Evolutionary conservation across 176 grass and related monocot species (phyloP).

Genomic region (Lolium rigidum): DNA sequence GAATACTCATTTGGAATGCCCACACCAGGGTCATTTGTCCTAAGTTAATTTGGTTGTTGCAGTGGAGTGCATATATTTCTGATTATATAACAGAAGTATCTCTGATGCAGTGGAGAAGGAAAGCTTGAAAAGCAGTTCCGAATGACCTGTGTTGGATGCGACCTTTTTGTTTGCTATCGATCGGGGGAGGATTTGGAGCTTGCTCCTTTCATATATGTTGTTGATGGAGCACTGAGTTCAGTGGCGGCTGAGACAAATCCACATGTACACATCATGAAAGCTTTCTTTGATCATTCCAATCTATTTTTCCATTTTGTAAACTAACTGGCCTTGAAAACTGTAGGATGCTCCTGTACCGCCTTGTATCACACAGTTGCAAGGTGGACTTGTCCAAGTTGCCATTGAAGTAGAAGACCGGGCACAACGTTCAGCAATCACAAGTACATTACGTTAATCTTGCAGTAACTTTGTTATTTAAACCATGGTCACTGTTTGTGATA

Average conservation of each 20-base stretch:
- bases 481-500: background rate
- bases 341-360: slow-evolving; percentile 98
- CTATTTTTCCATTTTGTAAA: slow-evolving; percentile 13
- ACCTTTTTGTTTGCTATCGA: slow-evolving; percentile 95
- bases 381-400: slow-evolving; percentile 96
- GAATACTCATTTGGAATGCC: background rate
- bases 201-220: slow-evolving; percentile 89
- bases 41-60: slow-evolving; percentile 12
- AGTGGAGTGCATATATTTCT: slow-evolving; percentile 23
- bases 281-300: slow-evolving; percentile 40
- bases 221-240: slow-evolving; percentile 91
- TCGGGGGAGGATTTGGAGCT: slow-evolving; percentile 86
- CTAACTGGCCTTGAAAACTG: slow-evolving; percentile 22
- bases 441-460: slow-evolving; percentile 44
- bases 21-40: slow-evolving; percentile 29
- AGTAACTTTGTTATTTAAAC: slow-evolving; percentile 19
- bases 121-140: slow-evolving; percentile 94
- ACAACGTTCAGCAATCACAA: slow-evolving; percentile 96
- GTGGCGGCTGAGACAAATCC: slow-evolving; percentile 93
- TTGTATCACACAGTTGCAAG: slow-evolving; percentile 88
- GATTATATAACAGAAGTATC: slow-evolving; percentile 32
- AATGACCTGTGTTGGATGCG: slow-evolving; percentile 88
- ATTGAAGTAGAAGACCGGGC: slow-evolving; percentile 99
- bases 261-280: slow-evolving; percentile 56
- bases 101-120: slow-evolving; percentile 79